Percentiles rank a stretch among this genome's conserved stretches.
These are phyloP conservation scores for Pleurotus platypus DNA, from an alignment of 768 basidiomycete species.

Conservation along the genomic window DNA sequence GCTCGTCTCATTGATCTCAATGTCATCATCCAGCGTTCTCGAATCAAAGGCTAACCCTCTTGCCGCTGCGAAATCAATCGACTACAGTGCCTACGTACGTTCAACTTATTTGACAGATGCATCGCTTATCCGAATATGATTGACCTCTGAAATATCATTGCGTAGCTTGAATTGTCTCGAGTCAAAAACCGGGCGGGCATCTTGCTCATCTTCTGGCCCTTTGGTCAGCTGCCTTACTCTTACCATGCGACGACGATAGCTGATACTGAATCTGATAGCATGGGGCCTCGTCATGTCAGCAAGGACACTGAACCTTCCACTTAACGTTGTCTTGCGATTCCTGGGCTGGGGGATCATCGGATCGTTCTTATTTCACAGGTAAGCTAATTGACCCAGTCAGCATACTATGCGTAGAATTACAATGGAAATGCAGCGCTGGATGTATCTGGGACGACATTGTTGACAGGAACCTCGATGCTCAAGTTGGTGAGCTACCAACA, in stretches of 20 bases:
- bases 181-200: not conserved
- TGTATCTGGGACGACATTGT: conserved; percentile 17
- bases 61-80: not conserved
- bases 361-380: not conserved
- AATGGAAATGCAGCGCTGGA: conserved; percentile 9
- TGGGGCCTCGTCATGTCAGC: not conserved
- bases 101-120: not conserved
- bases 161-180: not conserved
- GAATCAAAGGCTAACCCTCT: too few species aligned
- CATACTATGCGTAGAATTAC: not conserved
- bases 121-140: not conserved
- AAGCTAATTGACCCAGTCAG: not conserved
- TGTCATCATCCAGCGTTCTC: too few species aligned
- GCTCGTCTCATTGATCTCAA: too few species aligned
- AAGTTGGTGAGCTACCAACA: conserved; percentile 12
- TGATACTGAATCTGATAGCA: not conserved
- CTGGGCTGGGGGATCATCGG: not conserved
- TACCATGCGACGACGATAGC: not conserved
- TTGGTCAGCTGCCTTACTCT: not conserved
- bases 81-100: not conserved
- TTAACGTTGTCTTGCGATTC: not conserved
- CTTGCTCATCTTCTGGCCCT: not conserved
- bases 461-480: conserved; percentile 14
- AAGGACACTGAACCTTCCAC: not conserved
- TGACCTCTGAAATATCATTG: not conserved